A percentile compares a stretch with the other conserved stretches of the same genome.
Conservation (phyloP, 1,284 basidiomycete species). For the Tylopilus orsonianus region DNA sequence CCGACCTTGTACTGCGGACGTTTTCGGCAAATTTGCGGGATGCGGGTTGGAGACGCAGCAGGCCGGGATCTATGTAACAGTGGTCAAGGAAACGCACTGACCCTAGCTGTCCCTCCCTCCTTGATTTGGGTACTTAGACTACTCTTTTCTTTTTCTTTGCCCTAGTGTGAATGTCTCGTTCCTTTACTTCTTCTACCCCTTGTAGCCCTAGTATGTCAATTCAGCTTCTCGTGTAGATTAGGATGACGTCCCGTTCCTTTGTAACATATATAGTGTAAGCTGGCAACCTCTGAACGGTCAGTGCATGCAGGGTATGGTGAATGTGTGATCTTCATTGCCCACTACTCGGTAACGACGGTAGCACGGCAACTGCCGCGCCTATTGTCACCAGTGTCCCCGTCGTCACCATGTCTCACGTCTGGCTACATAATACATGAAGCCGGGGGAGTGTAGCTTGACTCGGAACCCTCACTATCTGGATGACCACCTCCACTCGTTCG, state of each 20-base stretch:
- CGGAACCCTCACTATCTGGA: constrained; percentile 11
- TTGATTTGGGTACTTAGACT: no score
- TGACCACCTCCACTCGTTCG: neutral
- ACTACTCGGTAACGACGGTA: neutral
- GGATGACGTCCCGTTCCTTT: neutral
- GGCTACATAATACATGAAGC: constrained; percentile 5
- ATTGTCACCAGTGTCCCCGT: constrained; percentile 4
- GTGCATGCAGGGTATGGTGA: neutral
- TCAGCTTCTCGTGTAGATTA: constrained; percentile 11
- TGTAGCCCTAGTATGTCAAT: constrained; percentile 27
- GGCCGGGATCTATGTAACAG: constrained; percentile 39
- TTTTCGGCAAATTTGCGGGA: neutral
- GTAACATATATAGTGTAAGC: constrained; percentile 16
- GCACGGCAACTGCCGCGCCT: neutral
- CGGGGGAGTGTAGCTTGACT: constrained; percentile 2
- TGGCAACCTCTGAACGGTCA: no score
- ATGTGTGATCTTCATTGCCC: no score
- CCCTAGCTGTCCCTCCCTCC: no score
- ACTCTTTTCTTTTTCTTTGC: neutral
- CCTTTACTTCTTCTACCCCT: neutral
- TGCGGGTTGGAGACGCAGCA: constrained; percentile 15
- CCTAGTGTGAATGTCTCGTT: no score
- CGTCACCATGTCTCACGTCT: constrained; percentile 5
- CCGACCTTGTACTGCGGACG: neutral
- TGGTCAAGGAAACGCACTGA: constrained; percentile 36